These are phyloP conservation scores for Catenaria anguillulae DNA, from an alignment of 371 early-diverging fungal genomes.

Conservation along the genomic window DNA sequence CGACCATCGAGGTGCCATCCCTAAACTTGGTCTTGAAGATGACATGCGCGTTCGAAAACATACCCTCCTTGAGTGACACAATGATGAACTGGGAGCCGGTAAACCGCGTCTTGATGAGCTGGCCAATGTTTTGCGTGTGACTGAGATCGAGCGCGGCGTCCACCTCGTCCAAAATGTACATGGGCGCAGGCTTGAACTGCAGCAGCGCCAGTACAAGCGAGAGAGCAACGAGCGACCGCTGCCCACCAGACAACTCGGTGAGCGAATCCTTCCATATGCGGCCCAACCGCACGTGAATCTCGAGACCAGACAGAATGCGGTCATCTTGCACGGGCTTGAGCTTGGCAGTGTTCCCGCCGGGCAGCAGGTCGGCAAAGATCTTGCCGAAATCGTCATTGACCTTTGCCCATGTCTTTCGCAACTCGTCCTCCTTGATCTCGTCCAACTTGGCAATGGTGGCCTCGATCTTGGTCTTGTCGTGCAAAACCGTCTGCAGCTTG, in stretches of 20 bases:
- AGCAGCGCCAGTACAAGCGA: slow-evolving; percentile 93
- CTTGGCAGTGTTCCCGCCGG: slow-evolving; percentile 68
- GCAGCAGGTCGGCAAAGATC: slow-evolving; percentile 86
- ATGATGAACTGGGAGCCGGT: slow-evolving; percentile 97
- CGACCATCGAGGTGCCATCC: slow-evolving; percentile 93
- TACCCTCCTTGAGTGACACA: slow-evolving; percentile 98
- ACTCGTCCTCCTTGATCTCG: slow-evolving; percentile 72
- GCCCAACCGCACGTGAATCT: slow-evolving; percentile 91
- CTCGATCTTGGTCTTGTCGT: slow-evolving; percentile 88
- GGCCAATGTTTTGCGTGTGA: slow-evolving; percentile 99
- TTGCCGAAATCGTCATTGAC: slow-evolving; percentile 91
- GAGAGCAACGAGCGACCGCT: slow-evolving; percentile 92
- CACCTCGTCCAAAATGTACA: slow-evolving; percentile 99
- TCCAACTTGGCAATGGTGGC: slow-evolving; percentile 80
- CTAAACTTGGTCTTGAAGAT: slow-evolving; percentile 89
- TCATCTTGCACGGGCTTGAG: slow-evolving; percentile 69
- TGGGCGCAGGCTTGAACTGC: slow-evolving; percentile 98
- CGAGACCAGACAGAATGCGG: slow-evolving; percentile 72
- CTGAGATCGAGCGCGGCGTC: slow-evolving; percentile 98
- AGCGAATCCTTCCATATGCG: slow-evolving; percentile 96
- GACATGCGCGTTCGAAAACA: slow-evolving; percentile 99
- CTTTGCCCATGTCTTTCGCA: slow-evolving; percentile 74
- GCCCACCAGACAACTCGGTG: slow-evolving; percentile 98
- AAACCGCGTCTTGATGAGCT: slow-evolving; percentile 87
- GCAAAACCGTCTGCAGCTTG: slow-evolving; percentile 74